Conservation (phyloP, 495 filamentous ascomycete species). For the Daldinia grandis region DNA sequence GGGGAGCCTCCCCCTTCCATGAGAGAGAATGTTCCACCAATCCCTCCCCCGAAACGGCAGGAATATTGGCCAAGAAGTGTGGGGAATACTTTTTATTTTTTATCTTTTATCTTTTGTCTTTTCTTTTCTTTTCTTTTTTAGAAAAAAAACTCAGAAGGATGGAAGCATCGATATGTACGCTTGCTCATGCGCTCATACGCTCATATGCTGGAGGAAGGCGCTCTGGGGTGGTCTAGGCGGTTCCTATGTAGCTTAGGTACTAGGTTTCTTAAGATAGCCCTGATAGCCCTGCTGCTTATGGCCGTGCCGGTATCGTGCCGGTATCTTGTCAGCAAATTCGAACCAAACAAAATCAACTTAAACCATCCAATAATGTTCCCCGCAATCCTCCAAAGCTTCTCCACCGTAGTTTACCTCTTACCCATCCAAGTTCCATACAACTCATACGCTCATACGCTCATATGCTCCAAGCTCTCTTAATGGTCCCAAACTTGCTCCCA, state of each 20-base stretch:
- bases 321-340: constrained; percentile 1
- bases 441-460: background rate
- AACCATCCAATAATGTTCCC: constrained; percentile 14
- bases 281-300: background rate
- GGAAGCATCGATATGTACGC: background rate
- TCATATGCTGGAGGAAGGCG: background rate
- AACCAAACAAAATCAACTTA: background rate
- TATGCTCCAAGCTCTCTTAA: background rate
- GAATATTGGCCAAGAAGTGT: constrained; percentile 21
- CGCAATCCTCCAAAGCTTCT: constrained; percentile 13
- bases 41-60: constrained; percentile 12
- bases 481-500: background rate
- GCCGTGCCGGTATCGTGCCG: constrained; percentile 23
- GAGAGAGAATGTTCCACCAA: constrained; percentile 33
- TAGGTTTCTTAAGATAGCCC: background rate
- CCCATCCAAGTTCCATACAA: too few relatives aligned
- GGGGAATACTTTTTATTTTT: background rate
- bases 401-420: constrained; percentile 23
- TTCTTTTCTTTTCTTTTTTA: too few relatives aligned
- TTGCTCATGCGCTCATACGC: too few relatives aligned
- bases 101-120: too few relatives aligned
- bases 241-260: too few relatives aligned
- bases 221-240: constrained; percentile 1
- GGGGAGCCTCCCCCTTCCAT: constrained; percentile 26
- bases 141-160: too few relatives aligned